Percentiles rank a stretch among this genome's conserved stretches.
phyloP scores from a whole-genome alignment of 2,329 filamentous ascomycete species.

The Capronia coronata region DNA sequence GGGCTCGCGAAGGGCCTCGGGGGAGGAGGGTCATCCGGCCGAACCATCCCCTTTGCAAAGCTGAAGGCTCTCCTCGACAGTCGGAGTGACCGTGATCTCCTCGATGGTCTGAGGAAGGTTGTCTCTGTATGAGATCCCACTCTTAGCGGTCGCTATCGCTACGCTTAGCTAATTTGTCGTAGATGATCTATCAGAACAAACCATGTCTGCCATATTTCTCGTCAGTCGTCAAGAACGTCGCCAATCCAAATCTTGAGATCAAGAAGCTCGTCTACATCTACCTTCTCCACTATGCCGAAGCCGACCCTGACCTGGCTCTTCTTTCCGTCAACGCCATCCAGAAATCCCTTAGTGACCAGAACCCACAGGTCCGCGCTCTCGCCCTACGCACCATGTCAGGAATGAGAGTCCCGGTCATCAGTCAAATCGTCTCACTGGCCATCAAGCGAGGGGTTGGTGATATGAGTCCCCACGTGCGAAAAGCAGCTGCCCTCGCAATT shows the following conservation, averaged over 20 bases:
- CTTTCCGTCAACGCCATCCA: constrained; percentile 98
- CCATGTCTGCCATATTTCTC: constrained; percentile 90
- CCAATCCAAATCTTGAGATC: constrained; percentile 86
- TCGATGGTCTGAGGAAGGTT: constrained; percentile 84
- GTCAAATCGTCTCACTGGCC: constrained; percentile 89
- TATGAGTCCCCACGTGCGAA: constrained; percentile 90
- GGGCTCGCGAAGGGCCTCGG: constrained; percentile 49
- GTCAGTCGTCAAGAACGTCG: constrained; percentile 96
- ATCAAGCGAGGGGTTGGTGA: constrained; percentile 91
- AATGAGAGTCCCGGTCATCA: constrained; percentile 94
- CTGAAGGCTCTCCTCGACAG: constrained; percentile 94
- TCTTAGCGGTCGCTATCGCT: not conserved
- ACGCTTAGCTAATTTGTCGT: constrained; percentile 13
- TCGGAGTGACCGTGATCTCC: constrained; percentile 81
- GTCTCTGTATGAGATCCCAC: constrained; percentile 58
- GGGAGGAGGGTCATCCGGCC: constrained; percentile 54
- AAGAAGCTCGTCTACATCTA: constrained; percentile 99
- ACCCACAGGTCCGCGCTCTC: constrained; percentile 82
- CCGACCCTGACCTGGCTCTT: constrained; percentile 89
- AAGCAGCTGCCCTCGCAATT: constrained; percentile 85
- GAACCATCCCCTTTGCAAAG: constrained; percentile 68
- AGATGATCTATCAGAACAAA: constrained; percentile 95
- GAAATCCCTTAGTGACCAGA: constrained; percentile 88
- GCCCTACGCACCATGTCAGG: constrained; percentile 95
- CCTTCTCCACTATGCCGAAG: constrained; percentile 90